Conservation (phyloP, 176 grass and related monocot species). For the Lolium multiflorum region DNA sequence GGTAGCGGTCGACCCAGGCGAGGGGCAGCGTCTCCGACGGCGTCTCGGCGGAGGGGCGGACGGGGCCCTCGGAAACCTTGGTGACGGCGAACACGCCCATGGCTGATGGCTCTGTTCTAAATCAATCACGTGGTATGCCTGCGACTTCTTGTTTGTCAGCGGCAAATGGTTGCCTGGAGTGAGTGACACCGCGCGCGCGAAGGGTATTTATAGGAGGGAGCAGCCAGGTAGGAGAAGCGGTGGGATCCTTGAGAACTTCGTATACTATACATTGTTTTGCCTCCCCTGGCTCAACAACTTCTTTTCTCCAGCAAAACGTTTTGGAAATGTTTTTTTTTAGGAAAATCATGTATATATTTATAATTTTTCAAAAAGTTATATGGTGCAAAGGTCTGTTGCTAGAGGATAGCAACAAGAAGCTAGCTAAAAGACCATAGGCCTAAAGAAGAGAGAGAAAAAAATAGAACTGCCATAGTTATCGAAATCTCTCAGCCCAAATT, state of each 20-base stretch:
- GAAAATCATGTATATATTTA: too few relatives aligned
- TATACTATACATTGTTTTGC: background rate
- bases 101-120: too few relatives aligned
- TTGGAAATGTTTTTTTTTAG: too few relatives aligned
- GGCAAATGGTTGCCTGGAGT: background rate
- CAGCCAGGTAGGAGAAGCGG: background rate
- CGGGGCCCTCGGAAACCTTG: constrained; percentile 79
- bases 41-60: constrained; percentile 69
- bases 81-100: constrained; percentile 78
- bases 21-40: constrained; percentile 67
- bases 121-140: background rate
- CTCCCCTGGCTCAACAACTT: background rate
- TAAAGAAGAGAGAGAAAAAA: too few relatives aligned
- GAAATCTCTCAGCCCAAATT: too few relatives aligned
- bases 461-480: too few relatives aligned
- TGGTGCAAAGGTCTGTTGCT: too few relatives aligned
- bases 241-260: constrained; percentile 3
- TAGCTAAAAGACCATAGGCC: too few relatives aligned
- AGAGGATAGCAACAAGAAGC: too few relatives aligned
- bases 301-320: background rate
- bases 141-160: background rate
- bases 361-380: too few relatives aligned
- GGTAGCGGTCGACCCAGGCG: constrained; percentile 92
- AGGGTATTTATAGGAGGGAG: background rate
- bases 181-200: background rate